A percentile compares a stretch with the other conserved stretches of the same genome.
These are phyloP conservation scores for Nitzschia sp. DNA, from an alignment of 108 stramenopile species.

Conservation along the genomic window DNA sequence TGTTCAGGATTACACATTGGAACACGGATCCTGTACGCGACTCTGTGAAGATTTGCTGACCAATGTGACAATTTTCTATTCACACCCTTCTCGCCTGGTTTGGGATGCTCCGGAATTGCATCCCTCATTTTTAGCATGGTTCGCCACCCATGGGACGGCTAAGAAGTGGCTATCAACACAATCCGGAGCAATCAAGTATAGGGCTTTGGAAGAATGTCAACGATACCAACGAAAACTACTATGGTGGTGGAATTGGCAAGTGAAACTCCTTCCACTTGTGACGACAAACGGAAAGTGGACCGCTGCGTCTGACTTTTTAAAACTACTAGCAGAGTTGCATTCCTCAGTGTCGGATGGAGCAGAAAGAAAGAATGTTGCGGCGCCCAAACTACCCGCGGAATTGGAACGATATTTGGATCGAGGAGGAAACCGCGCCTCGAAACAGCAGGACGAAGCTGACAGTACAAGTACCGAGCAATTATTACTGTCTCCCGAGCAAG, in stretches of 20 bases:
- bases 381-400: background rate
- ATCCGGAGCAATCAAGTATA: background rate
- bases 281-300: background rate
- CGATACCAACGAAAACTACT: background rate
- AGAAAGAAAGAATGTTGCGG: background rate
- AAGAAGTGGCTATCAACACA: background rate
- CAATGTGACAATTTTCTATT: background rate
- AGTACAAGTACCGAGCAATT: background rate
- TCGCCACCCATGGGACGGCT: constrained; percentile 6
- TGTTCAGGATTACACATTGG: background rate
- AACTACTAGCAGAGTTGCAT: background rate
- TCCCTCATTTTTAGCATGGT: constrained; percentile 9
- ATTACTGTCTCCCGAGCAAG: background rate
- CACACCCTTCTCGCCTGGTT: background rate
- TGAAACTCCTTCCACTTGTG: background rate
- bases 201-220: constrained; percentile 13
- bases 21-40: constrained; percentile 9
- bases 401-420: background rate
- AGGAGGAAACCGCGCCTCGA: background rate
- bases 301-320: background rate
- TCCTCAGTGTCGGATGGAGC: background rate
- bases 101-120: constrained; percentile 7
- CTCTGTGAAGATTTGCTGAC: background rate
- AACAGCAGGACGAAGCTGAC: background rate
- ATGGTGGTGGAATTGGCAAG: constrained; percentile 23